A percentile compares a stretch with the other conserved stretches of the same genome.
These are phyloP conservation scores for Cytospora mali DNA, from an alignment of 2,329 filamentous ascomycete species.

Conservation along the genomic window DNA sequence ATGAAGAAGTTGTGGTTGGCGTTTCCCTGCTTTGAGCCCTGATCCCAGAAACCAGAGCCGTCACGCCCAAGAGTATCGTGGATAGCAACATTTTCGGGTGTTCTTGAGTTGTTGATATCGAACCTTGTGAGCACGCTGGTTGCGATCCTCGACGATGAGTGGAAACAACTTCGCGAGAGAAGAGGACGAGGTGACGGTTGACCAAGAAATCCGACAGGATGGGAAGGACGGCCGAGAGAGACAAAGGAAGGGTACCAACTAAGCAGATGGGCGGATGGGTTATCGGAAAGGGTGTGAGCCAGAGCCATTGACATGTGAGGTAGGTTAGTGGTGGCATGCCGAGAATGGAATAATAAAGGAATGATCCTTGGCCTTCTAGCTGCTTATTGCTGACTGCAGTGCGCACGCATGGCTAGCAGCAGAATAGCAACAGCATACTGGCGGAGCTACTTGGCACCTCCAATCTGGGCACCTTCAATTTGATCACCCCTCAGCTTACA, in stretches of 20 bases:
- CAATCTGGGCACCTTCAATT: too few relatives aligned
- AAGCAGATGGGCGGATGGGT: background rate
- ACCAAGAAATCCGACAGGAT: conserved; percentile 12
- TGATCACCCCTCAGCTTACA: conserved; percentile 10
- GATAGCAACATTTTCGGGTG: conserved; percentile 25
- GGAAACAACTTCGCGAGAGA: background rate
- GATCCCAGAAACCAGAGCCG: conserved; percentile 13
- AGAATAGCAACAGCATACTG: conserved; percentile 17
- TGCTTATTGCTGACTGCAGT: conserved; percentile 23
- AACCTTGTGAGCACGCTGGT: background rate
- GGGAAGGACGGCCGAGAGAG: background rate
- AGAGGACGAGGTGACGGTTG: conserved; percentile 6
- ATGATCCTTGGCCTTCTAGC: conserved; percentile 3
- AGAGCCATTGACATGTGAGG: background rate
- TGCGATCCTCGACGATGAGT: background rate
- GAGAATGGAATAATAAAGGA: conserved; percentile 20
- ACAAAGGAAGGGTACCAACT: conserved; percentile 9
- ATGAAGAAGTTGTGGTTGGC: conserved; percentile 16
- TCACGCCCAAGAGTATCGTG: conserved; percentile 25
- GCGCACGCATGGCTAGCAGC: background rate
- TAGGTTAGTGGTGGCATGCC: conserved; percentile 1
- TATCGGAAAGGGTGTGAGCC: conserved; percentile 5
- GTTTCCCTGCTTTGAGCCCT: conserved; percentile 21
- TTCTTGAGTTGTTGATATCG: conserved; percentile 5
- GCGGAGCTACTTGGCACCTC: conserved; percentile 5